Evolutionary conservation across 371 early-diverging fungal genomes (phyloP), one percentile per base, ranked within the genome.

Genomic region (Dichotomocladium elegans): DNA sequence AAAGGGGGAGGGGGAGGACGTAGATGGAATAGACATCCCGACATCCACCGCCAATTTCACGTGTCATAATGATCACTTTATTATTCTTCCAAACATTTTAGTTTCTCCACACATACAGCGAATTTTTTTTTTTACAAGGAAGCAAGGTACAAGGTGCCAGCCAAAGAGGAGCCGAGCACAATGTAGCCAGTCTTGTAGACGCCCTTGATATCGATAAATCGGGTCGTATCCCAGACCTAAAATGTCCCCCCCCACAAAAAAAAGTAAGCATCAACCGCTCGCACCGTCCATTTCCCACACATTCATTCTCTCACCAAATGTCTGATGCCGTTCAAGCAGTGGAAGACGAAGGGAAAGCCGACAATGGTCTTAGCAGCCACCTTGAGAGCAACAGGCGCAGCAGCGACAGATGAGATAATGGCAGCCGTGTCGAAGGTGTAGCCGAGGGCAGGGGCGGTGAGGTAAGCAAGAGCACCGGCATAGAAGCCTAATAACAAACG

Each of bases 251-350:
- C n/a, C n/a, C n/a, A n/a, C n/a, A n/a, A n/a, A n/a, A n/a, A n/a
- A n/a, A n/a, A n/a, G n/a, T 12, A 44, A n/a, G 11, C 24, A 14
- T 15, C 17, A 34, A 5, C n/a, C 21, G 12, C 12, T 47, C 17
- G 19, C 27, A 27, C 14, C 6, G 4, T 17, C 30, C 7, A 25
- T 25, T 25, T 9, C 12, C 1, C n/a, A 17, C 4, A 21, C 17
- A 1, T 30, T 31, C 19, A 11, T 14, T 10, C 17, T 26, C 75
- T 51, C 69, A 87, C 85, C 90, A 96, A 82, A 67, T 93, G 94
- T 57, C 96, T 85, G 47, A 95, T 59, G 49, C 96, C 95, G 70
- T 90, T 92, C 61, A 91, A 79, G 37, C 81, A 60, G 77, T 97
- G 96, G 85, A 77, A 97, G 53, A 85, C 82, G 61, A 91, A 83